Conservation (phyloP, 768 basidiomycete genomes). For the Pleurotus ostreatus region DNA sequence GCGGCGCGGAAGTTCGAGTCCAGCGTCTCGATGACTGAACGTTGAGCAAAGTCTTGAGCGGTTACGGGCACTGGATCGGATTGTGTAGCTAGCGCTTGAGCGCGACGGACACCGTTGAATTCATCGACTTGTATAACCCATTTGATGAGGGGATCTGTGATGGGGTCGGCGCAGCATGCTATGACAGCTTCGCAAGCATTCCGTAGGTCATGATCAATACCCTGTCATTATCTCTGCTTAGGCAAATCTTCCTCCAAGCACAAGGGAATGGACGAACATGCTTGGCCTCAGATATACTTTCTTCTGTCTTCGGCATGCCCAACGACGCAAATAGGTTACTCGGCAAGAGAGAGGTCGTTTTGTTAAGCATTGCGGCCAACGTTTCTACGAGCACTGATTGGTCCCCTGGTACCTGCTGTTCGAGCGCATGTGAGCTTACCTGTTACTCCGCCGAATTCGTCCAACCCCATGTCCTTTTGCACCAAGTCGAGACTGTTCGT, state of each 20-base stretch:
- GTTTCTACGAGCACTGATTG: too few relatives aligned
- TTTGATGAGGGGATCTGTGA: slow-evolving; percentile 54
- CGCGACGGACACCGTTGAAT: slow-evolving; percentile 12
- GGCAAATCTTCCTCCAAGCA: too few relatives aligned
- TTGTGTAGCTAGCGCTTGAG: slow-evolving; percentile 8
- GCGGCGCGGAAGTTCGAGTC: slow-evolving; percentile 53
- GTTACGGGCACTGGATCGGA: slow-evolving; percentile 21
- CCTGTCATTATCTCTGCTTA: too few relatives aligned
- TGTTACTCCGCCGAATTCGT: slow-evolving; percentile 51
- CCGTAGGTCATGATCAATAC: slow-evolving; percentile 84
- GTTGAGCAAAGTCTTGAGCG: slow-evolving; percentile 47
- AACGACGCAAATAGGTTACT: slow-evolving; percentile 68
- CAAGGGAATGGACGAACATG: slow-evolving; percentile 43
- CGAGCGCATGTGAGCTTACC: too few relatives aligned
- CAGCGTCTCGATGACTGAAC: slow-evolving; percentile 41
- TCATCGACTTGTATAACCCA: slow-evolving; percentile 56
- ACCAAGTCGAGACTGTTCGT: slow-evolving; percentile 68
- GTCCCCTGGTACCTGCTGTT: too few relatives aligned
- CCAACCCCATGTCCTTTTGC: slow-evolving; percentile 40
- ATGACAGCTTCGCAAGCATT: slow-evolving; percentile 85
- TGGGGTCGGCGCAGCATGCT: slow-evolving; percentile 46
- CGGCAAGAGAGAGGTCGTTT: slow-evolving; percentile 58
- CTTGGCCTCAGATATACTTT: slow-evolving; percentile 67
- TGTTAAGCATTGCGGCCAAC: slow-evolving; percentile 54
- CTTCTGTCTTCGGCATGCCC: slow-evolving; percentile 57